Conservation (phyloP, 2,329 filamentous ascomycete species). For the Sporothrix humicola region DNA sequence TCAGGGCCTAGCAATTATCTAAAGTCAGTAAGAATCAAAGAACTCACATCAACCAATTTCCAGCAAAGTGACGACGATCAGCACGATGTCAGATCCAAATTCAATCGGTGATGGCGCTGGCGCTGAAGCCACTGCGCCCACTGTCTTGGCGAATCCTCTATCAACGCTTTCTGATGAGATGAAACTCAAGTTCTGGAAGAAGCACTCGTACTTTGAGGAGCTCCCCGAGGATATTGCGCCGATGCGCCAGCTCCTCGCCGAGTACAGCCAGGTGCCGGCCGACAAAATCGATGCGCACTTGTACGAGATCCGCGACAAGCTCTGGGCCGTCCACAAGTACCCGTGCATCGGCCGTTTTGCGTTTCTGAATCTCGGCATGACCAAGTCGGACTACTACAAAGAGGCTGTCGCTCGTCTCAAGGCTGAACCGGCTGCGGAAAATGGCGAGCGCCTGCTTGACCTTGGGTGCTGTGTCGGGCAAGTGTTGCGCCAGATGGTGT, state of each 20-base stretch:
- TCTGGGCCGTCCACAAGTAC: constrained; percentile 47
- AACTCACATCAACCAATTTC: not conserved
- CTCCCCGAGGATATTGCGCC: constrained; percentile 27
- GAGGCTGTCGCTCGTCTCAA: constrained; percentile 41
- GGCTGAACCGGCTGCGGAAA: not conserved
- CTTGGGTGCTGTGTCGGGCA: constrained; percentile 54
- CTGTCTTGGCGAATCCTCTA: not conserved
- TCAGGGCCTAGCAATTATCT: not conserved
- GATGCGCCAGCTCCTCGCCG: constrained; percentile 36
- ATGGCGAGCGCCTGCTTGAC: constrained; percentile 44
- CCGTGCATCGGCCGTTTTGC: constrained; percentile 49
- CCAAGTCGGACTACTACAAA: constrained; percentile 42
- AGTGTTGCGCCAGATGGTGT: constrained; percentile 67
- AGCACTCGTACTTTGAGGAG: constrained; percentile 17
- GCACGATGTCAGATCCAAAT: not conserved
- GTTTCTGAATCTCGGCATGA: constrained; percentile 47
- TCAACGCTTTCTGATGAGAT: not conserved
- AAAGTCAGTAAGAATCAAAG: not conserved
- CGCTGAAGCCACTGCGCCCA: not conserved
- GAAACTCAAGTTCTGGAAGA: constrained; percentile 11
- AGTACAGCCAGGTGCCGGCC: constrained; percentile 39
- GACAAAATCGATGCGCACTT: constrained; percentile 38
- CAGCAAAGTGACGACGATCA: too few relatives aligned
- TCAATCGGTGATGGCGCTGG: not conserved
- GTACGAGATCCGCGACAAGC: constrained; percentile 43